Evolutionary conservation across 2,329 filamentous ascomycete species (phyloP).

Genomic region (Pseudocercospora cruenta): DNA sequence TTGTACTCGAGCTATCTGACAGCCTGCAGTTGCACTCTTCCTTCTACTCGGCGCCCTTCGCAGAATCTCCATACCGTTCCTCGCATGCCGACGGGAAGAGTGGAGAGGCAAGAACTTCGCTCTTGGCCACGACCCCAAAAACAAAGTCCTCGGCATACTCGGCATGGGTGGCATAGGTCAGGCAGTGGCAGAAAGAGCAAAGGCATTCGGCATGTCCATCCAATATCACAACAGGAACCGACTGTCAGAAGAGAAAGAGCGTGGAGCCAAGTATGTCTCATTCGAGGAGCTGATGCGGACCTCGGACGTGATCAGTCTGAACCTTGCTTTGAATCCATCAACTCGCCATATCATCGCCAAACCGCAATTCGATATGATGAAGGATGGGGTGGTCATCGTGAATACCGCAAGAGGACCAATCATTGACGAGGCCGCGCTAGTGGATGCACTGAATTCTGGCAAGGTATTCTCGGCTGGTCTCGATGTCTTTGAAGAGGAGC

Average conservation of each 20-base stretch:
- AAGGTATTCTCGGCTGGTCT: slow-evolving; percentile 60
- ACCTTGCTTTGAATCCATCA: slow-evolving; percentile 55
- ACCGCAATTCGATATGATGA: slow-evolving; percentile 57
- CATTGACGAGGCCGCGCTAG: slow-evolving; percentile 61
- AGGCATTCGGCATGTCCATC: slow-evolving; percentile 61
- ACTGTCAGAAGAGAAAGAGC: slow-evolving; percentile 45
- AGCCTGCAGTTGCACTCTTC: slow-evolving; percentile 48
- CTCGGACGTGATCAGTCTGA: slow-evolving; percentile 60
- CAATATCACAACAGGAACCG: slow-evolving; percentile 61
- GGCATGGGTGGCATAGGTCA: slow-evolving; percentile 65
- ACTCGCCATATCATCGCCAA: slow-evolving; percentile 59
- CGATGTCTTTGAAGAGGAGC: slow-evolving; percentile 63
- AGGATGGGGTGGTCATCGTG: slow-evolving; percentile 59
- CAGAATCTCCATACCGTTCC: slow-evolving; percentile 52
- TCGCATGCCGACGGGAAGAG: slow-evolving; percentile 50
- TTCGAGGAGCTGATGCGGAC: slow-evolving; percentile 59
- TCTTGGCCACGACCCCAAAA: slow-evolving; percentile 58
- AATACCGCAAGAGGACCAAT: slow-evolving; percentile 63
- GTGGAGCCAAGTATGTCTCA: slow-evolving; percentile 56
- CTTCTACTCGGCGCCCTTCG: slow-evolving; percentile 58
- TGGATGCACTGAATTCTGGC: slow-evolving; percentile 56
- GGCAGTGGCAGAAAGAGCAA: slow-evolving; percentile 53
- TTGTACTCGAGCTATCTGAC: background rate
- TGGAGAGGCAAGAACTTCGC: slow-evolving; percentile 50
- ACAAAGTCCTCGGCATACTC: slow-evolving; percentile 59